These are phyloP conservation scores for Kodamaea alishanica DNA, from an alignment of 1,139 yeast species.

Conservation along the genomic window DNA sequence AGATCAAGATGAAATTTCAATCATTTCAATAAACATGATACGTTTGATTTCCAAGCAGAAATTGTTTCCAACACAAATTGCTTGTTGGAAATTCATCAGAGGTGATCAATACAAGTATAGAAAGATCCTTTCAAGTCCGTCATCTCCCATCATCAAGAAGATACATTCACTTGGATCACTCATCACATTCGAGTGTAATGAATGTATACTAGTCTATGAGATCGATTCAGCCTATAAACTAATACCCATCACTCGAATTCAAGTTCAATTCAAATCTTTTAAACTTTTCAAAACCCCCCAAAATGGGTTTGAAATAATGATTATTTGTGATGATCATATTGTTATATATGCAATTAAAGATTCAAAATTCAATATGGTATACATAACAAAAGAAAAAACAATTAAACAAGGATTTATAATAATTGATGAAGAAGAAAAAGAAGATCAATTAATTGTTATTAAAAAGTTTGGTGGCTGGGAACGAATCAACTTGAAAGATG, in stretches of 20 bases:
- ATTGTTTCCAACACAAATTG: no score
- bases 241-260: no score
- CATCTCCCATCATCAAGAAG: no score
- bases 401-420: constrained; percentile 8
- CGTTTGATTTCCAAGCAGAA: no score
- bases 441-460: constrained; percentile 1
- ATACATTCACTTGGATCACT: no score
- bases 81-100: no score
- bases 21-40: constrained; percentile 1
- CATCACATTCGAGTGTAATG: no score
- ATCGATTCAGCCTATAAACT: no score
- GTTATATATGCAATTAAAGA: constrained; percentile 10
- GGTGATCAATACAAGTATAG: no score
- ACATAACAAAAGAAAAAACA: constrained; percentile 1
- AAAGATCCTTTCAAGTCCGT: no score
- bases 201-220: no score
- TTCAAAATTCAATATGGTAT: constrained; percentile 9
- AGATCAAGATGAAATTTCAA: neutral
- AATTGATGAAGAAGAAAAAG: constrained; percentile 3
- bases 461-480: constrained; percentile 1
- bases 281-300: constrained; percentile 2
- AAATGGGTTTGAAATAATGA: constrained; percentile 3
- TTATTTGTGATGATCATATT: constrained; percentile 12
- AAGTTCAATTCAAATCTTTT: neutral
- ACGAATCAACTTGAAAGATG: neutral